Evolutionary conservation across 2,329 filamentous ascomycete genomes (phyloP), one percentile per base, ranked within the genome.

Genomic region (Curvularia lunata): DNA sequence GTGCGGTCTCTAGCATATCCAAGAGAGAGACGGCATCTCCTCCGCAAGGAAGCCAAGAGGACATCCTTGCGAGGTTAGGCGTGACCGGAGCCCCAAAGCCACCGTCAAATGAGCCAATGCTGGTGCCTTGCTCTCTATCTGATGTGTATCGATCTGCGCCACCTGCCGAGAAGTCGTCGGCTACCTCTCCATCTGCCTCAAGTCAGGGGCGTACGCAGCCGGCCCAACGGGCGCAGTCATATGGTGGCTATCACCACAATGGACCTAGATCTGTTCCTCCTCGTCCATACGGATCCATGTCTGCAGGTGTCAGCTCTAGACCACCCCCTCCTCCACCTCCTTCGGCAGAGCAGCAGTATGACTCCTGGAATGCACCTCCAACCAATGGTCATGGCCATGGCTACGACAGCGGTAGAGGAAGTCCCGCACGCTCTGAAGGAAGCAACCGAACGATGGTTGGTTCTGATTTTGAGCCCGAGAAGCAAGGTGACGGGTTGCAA

Each of bases 41-140:
- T 8, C 56, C 59, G 41, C 59, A 63, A 45, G 59, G 68, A 46
- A 69, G 59, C n/a, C 75, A 77, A 54, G 75, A 78, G 51, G 73
- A 75, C 27, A 68, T 77, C 27, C 70, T 78, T 21, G 73, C 75
- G 0, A 67, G 52, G 32, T 54, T 78, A 8, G 75, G 75, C 37
- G 75, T 78, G 5, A 77, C 75, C 19, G 75, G 75, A 7, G 64
- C 70, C 6, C 74, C 75, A 1, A 78, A 77, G 52, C 72, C 75
- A 34, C 66, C 66, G 32, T 70, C 71, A 5, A 50, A 65, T 28
- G 69, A 72, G 37, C 49, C 60, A 12, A 47, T 65, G 19, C n/a
- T 57, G 12, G 38, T 67, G 13, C 58, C 66, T 1, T 58, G 61
- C 19, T 54, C 58, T 7, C 10, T 40, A 1, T 21, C 50, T 8